Evolutionary conservation across 2,329 filamentous ascomycete species (phyloP), one percentile per base, ranked within the genome.

Genomic region (Waltergamsia citrina): DNA sequence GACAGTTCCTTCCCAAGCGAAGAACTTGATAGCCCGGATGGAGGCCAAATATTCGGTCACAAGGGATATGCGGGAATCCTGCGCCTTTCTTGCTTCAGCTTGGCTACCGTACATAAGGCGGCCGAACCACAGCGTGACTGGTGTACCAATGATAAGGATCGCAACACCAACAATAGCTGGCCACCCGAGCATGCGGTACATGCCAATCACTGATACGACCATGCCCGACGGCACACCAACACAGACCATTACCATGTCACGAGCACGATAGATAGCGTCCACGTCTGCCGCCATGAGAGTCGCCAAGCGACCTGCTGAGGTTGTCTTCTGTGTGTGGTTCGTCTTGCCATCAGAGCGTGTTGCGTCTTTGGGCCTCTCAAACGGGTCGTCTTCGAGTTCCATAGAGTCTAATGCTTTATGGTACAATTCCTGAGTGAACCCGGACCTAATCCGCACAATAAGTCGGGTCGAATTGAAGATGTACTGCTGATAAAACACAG

Each of bases 231-330:
- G 61, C 4, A 67, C 54, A 11, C 68, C 67, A 21, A 64, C 52
- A 2, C 50, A 36, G 10, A 67, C 55, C 31, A 69, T 54, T 27
- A 74, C 53, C 8, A 72, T 52, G 41, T 77, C 71, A 24, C 70
- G 60, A 7, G 68, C 62, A 18, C 52, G 60, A 37, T 60, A 68
- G 21, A 77, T 60, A 19, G 69, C 67, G 35, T 76, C 70, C 8
- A 77, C 59, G 42, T 77, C 72, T 19, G 69, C 69, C 7, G 70
- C 67, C 68, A 76, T 74, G 34, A 77, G 56, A 36, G 72, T 76
- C 11, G 68, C 67, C 29, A 74, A 49, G 12, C 66, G 59, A 12
- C 69, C 69, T 7, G 68, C 61, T 4, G 69, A 67, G 2, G 67
- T 60, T 8, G 53, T 53, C 38, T 53, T 56, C 17, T 51, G 40